phyloP scores from a whole-genome alignment of 2,329 filamentous ascomycete genomes.

The Fusarium odoratissimum region DNA sequence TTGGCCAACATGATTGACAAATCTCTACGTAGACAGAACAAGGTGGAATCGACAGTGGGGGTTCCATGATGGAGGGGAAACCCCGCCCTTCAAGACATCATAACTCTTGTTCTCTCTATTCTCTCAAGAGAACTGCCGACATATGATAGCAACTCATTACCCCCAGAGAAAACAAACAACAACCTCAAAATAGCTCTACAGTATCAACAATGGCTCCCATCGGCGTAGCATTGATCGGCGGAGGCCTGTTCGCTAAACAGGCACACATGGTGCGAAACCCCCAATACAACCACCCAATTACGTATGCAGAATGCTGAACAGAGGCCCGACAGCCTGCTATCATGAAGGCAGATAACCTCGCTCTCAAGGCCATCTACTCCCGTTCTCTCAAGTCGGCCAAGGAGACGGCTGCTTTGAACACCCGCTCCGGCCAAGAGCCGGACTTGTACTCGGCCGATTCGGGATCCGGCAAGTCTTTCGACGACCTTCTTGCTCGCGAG shows the following conservation, averaged over 20 bases:
- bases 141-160: constrained; percentile 9
- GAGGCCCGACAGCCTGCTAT: constrained; percentile 64
- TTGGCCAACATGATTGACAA: not conserved
- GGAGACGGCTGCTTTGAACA: constrained; percentile 54
- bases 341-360: constrained; percentile 59
- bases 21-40: not conserved
- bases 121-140: constrained; percentile 20
- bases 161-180: not conserved
- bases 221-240: constrained; percentile 71
- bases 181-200: constrained; percentile 6
- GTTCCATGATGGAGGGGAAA: constrained; percentile 17
- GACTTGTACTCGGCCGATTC: constrained; percentile 70
- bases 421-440: constrained; percentile 43
- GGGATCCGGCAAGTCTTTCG: constrained; percentile 57
- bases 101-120: constrained; percentile 9
- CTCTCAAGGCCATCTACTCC: constrained; percentile 74
- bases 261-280: constrained; percentile 62
- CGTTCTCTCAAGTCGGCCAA: constrained; percentile 69
- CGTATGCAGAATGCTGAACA: constrained; percentile 20
- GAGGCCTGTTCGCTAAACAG: constrained; percentile 71
- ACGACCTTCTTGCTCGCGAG: constrained; percentile 63
- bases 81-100: constrained; percentile 21
- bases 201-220: constrained; percentile 50
- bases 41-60: constrained; percentile 9
- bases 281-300: not conserved